Percentiles rank a stretch among this genome's conserved stretches.
phyloP scores from a whole-genome alignment of 257 asterid genomes.

The Nyctanthes arbortristis region DNA sequence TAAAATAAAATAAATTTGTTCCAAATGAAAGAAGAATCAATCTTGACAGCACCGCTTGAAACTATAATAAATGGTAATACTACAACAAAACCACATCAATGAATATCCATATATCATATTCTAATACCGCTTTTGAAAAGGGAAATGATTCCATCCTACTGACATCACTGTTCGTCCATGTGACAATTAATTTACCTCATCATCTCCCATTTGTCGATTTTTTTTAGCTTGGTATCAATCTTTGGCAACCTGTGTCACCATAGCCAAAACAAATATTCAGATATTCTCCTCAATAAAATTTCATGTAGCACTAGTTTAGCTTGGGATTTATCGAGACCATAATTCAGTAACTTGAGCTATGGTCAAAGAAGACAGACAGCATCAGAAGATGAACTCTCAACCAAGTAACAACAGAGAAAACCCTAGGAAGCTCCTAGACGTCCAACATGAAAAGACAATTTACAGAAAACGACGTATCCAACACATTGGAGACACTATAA shows the following conservation, averaged over 20 bases:
- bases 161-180: background rate
- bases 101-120: background rate
- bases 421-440: too few species aligned
- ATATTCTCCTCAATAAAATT: background rate
- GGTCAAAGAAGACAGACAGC: background rate
- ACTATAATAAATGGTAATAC: background rate
- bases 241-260: background rate
- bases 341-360: background rate
- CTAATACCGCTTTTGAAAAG: background rate
- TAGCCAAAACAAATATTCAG: background rate
- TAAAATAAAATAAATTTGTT: background rate
- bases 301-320: background rate
- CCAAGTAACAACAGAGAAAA: too few species aligned
- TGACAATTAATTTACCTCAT: background rate
- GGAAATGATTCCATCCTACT: background rate
- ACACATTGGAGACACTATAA: too few species aligned
- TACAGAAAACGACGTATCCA: too few species aligned
- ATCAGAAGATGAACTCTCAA: too few species aligned
- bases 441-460: too few species aligned
- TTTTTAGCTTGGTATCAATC: background rate
- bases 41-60: background rate
- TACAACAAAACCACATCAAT: constrained; percentile 2
- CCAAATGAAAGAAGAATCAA: background rate
- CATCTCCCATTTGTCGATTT: background rate
- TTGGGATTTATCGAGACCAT: background rate